Evolutionary conservation across 1,139 yeast species (phyloP), one percentile per base, ranked within the genome.

Genomic region (Debaryomycetaceae sp.): DNA sequence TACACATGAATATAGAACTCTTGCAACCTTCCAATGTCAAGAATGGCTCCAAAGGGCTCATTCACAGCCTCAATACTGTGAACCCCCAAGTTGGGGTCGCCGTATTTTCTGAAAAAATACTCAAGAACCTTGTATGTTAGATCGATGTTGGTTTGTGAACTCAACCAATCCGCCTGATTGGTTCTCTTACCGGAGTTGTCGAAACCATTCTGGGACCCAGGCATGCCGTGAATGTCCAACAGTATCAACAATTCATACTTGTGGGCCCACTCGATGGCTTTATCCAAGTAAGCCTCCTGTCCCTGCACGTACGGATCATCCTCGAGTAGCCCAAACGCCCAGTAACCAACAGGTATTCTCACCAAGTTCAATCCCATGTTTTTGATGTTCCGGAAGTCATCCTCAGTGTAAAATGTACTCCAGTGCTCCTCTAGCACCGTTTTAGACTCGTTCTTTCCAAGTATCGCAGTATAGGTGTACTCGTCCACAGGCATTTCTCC

Each of bases 131-230:
- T 38, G 33, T 50, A 43, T 6, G 63, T 55, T 37, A 59, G 46
- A 24, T 47, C 44, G 38, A 50, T 46, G 33, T 59, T 55, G 35
- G 49, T 51, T 7, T 48, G 48, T 8, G 24, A 37, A 30, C 56
- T 50, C 27, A 62, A 47, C 51, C 53, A 49, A 8, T 24, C 30
- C n/a, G 47, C 47, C 6, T 43, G 24, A 2, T 38, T 43, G 3
- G 57, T 52, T 40, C 58, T 45, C 36, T 47, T 37, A 1, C 66
- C 66, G 6, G 62, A 57, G 46, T 61, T 61, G 45, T 62, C 66
- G 47, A 62, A 62, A 22, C 66, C 66, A 46, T 62, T 62, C 44
- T 62, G 66, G 6, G 65, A 60, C 9, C 65, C 66, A 1, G 66
- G 65, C 57, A 59, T 54, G 3, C 65, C 65, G 45, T 62, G 66